These are phyloP conservation scores for Plasmodium vinckei DNA, from an alignment of 169 alveolate genomes.

Conservation along the genomic window DNA sequence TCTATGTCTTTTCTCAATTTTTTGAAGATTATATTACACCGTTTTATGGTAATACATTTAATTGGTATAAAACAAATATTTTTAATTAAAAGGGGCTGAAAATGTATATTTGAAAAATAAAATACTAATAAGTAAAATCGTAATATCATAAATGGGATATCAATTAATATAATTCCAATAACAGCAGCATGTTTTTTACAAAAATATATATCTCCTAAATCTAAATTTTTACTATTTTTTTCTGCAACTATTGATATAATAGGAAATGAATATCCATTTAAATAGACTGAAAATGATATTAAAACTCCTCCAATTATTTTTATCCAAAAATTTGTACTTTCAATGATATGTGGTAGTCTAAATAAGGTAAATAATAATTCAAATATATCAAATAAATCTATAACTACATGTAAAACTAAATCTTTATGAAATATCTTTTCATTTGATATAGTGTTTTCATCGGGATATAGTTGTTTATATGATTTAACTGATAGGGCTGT, in stretches of 20 bases:
- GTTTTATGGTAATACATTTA: slow-evolving; percentile 38
- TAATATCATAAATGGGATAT: slow-evolving; percentile 56
- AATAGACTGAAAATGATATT: slow-evolving; percentile 51
- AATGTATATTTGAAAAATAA: slow-evolving; percentile 37
- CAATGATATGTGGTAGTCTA: slow-evolving; percentile 34
- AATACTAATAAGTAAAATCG: slow-evolving; percentile 45
- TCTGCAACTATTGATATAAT: slow-evolving; percentile 48
- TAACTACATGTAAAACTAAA: slow-evolving; percentile 81
- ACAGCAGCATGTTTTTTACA: slow-evolving; percentile 72
- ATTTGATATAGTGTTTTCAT: slow-evolving; percentile 78
- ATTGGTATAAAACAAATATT: slow-evolving; percentile 64
- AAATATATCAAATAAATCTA: slow-evolving; percentile 82
- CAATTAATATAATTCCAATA: slow-evolving; percentile 43
- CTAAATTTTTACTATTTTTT: slow-evolving; percentile 63
- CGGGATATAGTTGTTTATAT: slow-evolving; percentile 57
- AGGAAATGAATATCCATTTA: slow-evolving; percentile 67
- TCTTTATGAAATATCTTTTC: slow-evolving; percentile 84
- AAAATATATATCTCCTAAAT: slow-evolving; percentile 55
- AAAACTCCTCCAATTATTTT: slow-evolving; percentile 66
- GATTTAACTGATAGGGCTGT: slow-evolving; percentile 80
- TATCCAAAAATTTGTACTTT: slow-evolving; percentile 60
- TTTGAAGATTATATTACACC: slow-evolving; percentile 42
- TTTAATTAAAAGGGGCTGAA: slow-evolving; percentile 60
- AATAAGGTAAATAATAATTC: slow-evolving; percentile 71
- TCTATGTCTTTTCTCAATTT: slow-evolving; percentile 30